These are phyloP conservation scores for Paecilomyces variotii DNA, from an alignment of 2,329 filamentous ascomycete species.

Conservation along the genomic window DNA sequence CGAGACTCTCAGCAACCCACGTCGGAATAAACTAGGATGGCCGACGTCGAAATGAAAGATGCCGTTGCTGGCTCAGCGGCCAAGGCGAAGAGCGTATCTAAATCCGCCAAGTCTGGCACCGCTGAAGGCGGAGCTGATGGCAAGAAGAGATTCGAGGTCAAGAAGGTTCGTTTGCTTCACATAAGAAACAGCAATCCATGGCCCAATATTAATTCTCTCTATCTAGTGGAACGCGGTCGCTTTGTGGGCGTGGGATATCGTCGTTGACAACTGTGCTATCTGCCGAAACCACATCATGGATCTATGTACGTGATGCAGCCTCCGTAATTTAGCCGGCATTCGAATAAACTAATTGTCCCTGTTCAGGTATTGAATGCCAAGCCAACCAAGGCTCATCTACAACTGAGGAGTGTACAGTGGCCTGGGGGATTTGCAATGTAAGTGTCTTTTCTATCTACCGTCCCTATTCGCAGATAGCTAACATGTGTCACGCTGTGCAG, in stretches of 20 bases:
- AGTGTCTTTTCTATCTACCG: slow-evolving; percentile 29
- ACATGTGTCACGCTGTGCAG: slow-evolving; percentile 40
- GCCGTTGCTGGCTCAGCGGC: slow-evolving; percentile 49
- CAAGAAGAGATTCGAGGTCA: slow-evolving; percentile 97
- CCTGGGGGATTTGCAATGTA: slow-evolving; percentile 99
- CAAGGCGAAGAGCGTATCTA: slow-evolving; percentile 50
- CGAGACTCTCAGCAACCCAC: background rate
- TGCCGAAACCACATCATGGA: slow-evolving; percentile 99
- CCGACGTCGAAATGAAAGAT: slow-evolving; percentile 95
- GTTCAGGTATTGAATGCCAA: slow-evolving; percentile 86
- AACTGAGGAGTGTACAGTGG: slow-evolving; percentile 95
- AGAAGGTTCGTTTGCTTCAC: slow-evolving; percentile 63
- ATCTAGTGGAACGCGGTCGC: slow-evolving; percentile 93
- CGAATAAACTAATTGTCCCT: background rate
- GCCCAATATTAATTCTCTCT: slow-evolving; percentile 6
- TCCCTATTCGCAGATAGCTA: background rate
- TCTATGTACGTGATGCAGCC: slow-evolving; percentile 57
- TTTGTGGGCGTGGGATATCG: slow-evolving; percentile 98
- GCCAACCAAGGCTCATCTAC: slow-evolving; percentile 96
- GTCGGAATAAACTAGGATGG: slow-evolving; percentile 51
- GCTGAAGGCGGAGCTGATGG: slow-evolving; percentile 48
- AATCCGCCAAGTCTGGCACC: slow-evolving; percentile 47
- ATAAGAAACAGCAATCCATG: background rate
- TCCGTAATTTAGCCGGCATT: background rate
- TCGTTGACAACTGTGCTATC: slow-evolving; percentile 98